Percentiles rank a stretch among this genome's conserved stretches.
phyloP scores from a whole-genome alignment of 495 filamentous ascomycete genomes.

The Xylaria bambusicola region DNA sequence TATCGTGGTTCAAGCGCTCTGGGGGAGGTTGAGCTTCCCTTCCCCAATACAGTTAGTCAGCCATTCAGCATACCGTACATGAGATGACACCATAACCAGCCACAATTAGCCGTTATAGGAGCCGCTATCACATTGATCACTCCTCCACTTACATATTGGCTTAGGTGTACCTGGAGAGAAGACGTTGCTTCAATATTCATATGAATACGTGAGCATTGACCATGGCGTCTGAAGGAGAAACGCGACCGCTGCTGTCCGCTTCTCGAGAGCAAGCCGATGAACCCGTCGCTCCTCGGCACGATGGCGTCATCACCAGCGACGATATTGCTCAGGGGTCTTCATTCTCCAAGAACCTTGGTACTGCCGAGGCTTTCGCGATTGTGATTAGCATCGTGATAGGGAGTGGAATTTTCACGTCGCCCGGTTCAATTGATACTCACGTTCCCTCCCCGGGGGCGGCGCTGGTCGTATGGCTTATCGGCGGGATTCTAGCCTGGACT shows the following conservation, averaged over 20 bases:
- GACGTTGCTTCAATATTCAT: background rate
- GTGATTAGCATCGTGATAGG: slow-evolving; percentile 60
- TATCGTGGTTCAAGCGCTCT: too few relatives aligned
- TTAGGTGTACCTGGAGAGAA: background rate
- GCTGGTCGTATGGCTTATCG: slow-evolving; percentile 55
- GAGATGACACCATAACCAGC: slow-evolving; percentile 6
- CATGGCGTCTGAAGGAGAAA: slow-evolving; percentile 24
- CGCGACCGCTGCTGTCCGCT: slow-evolving; percentile 34
- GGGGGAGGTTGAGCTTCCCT: background rate
- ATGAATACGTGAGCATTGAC: background rate
- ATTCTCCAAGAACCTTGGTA: slow-evolving; percentile 50
- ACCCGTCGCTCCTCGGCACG: background rate
- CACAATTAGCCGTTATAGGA: slow-evolving; percentile 2
- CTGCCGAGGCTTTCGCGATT: slow-evolving; percentile 56
- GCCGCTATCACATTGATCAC: background rate
- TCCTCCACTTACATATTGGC: background rate
- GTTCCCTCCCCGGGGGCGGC: slow-evolving; percentile 55
- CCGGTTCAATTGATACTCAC: slow-evolving; percentile 57
- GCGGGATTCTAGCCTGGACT: slow-evolving; percentile 57
- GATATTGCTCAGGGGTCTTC: slow-evolving; percentile 28
- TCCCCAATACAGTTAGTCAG: background rate
- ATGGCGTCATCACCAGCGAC: slow-evolving; percentile 11
- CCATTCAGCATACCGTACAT: background rate
- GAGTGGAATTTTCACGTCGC: slow-evolving; percentile 58
- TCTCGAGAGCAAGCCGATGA: slow-evolving; percentile 14